phyloP scores from a whole-genome alignment of 1,284 basidiomycete genomes.

The Athelia psychrophila region DNA sequence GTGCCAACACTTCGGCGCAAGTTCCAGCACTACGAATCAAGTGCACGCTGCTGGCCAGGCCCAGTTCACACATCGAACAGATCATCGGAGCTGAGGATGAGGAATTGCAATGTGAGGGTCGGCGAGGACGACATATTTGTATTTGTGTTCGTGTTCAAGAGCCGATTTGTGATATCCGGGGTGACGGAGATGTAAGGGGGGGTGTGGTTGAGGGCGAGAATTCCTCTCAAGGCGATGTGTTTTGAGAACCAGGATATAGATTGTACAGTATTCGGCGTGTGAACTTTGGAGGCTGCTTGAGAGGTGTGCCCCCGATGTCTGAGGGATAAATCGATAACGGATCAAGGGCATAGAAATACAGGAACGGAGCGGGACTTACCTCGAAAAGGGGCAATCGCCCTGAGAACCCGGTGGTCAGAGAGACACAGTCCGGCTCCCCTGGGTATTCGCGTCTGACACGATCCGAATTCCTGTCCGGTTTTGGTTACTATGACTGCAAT shows the following conservation, averaged over 20 bases:
- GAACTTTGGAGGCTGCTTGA: constrained; percentile 68
- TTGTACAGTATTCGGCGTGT: constrained; percentile 68
- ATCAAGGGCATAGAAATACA: constrained; percentile 3
- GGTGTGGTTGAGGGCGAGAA: constrained; percentile 55
- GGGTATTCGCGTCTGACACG: constrained; percentile 59
- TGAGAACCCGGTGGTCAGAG: constrained; percentile 59
- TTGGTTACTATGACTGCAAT: constrained; percentile 42
- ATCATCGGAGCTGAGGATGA: constrained; percentile 66
- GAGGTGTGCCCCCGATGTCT: constrained; percentile 69
- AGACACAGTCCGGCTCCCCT: constrained; percentile 60
- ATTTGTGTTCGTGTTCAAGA: constrained; percentile 26
- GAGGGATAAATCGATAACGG: too few species aligned
- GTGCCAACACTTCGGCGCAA: constrained; percentile 22
- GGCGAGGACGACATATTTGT: constrained; percentile 11
- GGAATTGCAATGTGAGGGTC: constrained; percentile 48
- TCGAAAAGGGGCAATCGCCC: constrained; percentile 67
- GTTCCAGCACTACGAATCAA: constrained; percentile 45
- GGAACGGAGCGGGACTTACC: constrained; percentile 37
- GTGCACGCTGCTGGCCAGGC: constrained; percentile 38
- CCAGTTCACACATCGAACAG: constrained; percentile 57
- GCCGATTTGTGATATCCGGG: constrained; percentile 60
- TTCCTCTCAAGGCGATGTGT: constrained; percentile 61
- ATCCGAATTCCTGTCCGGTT: constrained; percentile 44
- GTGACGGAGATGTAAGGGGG: constrained; percentile 68
- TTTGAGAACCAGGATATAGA: constrained; percentile 57